Evolutionary conservation across 305 asterid species (phyloP), one percentile per base, ranked within the genome.

Genomic region (Solanum hybrid): DNA sequence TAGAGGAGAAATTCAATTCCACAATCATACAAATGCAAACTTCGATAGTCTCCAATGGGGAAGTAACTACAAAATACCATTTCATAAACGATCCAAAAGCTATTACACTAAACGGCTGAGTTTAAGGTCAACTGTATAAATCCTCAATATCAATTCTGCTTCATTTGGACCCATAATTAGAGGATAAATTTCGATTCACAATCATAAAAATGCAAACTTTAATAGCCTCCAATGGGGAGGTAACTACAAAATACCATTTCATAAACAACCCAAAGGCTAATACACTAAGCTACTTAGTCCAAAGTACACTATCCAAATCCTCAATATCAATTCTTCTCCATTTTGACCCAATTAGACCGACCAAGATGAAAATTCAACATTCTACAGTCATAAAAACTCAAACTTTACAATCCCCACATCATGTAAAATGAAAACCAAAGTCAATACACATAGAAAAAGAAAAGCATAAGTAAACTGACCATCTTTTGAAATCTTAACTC

Each of bases 401-500:
- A 32, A 15, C 82, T 31, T 32, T 77, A 32, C 82, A 29, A 70
- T 4, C 14, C 38, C 39, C 82, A 77, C 36, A 17, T 77, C 39
- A 20, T 77, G 22, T 8, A 77, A 31, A 24, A 70, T 70, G 77
- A 70, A 70, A 70, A 70, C 17, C 32, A 11, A 70, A 70, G 77
- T 1, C 77, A 70, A 24, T 70, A 70, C 77, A 70, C 17, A 70
- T 24, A 70, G 32, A 70, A 24, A 24, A 24, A 24, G 31, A 26
- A 5, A 70, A 70, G 0, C 75, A 65, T 12, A 22, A 83, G 51
- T 3, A 32, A n/a, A 51, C 79, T 72, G 65, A 97, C 98, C 98
- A 27, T 96, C 94, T 91, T 93, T 94, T 29, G 96, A 57, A 90
- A 95, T 78, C 89, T 91, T 92, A 92, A 93, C 90, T 26, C 97